phyloP scores from a whole-genome alignment of 2,329 filamentous ascomycete genomes.

The Aspergillus japonicus region DNA sequence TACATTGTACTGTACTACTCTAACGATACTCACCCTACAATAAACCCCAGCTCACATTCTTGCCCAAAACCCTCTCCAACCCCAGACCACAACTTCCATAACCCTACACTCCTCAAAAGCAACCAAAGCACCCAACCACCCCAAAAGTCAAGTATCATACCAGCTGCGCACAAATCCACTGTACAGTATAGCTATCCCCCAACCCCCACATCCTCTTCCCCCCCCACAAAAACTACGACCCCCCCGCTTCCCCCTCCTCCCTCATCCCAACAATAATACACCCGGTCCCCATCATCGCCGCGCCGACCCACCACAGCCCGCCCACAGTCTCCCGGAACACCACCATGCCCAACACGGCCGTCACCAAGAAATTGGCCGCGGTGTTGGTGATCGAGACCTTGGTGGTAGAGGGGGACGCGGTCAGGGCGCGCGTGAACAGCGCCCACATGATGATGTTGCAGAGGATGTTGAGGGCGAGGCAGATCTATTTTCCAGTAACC shows the following conservation, averaged over 20 bases:
- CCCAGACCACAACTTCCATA: no score
- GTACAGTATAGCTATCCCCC: no score
- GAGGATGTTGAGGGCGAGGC: conserved; percentile 60
- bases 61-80: no score
- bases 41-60: no score
- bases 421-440: conserved; percentile 62
- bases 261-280: conserved; percentile 63
- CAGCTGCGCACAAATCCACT: no score
- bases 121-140: no score
- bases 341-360: conserved; percentile 57
- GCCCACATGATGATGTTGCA: conserved; percentile 67
- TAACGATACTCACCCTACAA: no score
- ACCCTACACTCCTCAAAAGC: no score
- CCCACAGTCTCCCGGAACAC: conserved; percentile 59
- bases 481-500: no score
- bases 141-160: no score
- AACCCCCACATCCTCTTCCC: neutral
- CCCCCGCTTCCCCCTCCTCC: conserved; percentile 34
- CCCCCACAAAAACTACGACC: neutral
- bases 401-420: conserved; percentile 59
- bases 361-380: conserved; percentile 62
- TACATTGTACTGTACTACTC: no score
- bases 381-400: conserved; percentile 65
- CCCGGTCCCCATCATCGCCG: conserved; percentile 58
- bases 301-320: conserved; percentile 62